Base-by-base conservation (phyloP, 805 yeast genomes). In the Kazachstania bromeliacearum region DNA sequence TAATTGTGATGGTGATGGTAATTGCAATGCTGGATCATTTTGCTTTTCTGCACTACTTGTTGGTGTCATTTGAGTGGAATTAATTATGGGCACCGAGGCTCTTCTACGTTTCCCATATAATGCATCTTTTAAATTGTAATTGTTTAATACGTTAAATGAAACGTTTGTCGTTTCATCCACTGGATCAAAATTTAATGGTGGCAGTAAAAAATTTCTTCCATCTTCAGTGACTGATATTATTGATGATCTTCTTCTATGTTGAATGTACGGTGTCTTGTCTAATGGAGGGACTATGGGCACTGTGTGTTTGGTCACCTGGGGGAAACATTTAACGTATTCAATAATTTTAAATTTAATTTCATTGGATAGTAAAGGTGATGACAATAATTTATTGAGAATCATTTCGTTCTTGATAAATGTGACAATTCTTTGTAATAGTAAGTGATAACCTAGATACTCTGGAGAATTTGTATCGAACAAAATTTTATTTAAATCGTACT, bases 1-100 rank as follows among this genome's bases (percentile, higher is more conserved):
- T 19, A 46, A 33, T 21, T 45, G 44, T 15, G 47, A 43, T 7
- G 48, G 50, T 9, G 47, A 44, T 8, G 48, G 50, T 26, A 46
- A 35, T 15, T 38, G 37, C 15, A 44, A 42, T 6, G 35, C 31
- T 22, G 19, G 20, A 8, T 17, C 26, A 17, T 34, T 26, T 10
- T 10, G 15, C 15, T 13, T 13, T 26, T 26, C 14, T 7, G 15
- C 23, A 7, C n/a, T 20, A 20, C 10, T 20, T 10, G 23, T 13
- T n/a, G 22, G 20, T 18, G 14, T 20, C 9, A 23, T 15, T n/a
- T n/a, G n/a, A n/a, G n/a, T n/a, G n/a, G n/a, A n/a, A n/a, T n/a
- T n/a, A n/a, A n/a, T 13, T 6, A 13, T 16, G 14, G 37, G 27
- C 2, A 34, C 14, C 7, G 37, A 34, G 4, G 37, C 25, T 14